Percentiles rank a stretch among this genome's conserved stretches.
Evolutionary conservation across 1,284 basidiomycete genomes (phyloP).

Genomic region (Agaricales sp.): DNA sequence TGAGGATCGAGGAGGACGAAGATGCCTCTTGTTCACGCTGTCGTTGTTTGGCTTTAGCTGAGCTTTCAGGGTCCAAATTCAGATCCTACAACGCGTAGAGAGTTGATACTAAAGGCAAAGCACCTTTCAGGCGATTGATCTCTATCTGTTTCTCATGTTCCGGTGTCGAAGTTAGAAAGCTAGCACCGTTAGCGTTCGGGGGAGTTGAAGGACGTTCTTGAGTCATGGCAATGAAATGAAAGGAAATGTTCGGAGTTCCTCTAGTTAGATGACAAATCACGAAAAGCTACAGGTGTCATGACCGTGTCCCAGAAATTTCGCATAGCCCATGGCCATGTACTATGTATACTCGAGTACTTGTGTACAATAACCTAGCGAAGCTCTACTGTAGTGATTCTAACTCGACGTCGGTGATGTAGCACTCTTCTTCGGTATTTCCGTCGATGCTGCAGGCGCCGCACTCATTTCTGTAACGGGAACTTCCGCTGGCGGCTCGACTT

Average conservation of each 20-base stretch:
- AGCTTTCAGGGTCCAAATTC: slow-evolving; percentile 8
- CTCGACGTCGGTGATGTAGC: background rate
- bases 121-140: slow-evolving; percentile 48
- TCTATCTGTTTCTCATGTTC: slow-evolving; percentile 39
- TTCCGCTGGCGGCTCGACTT: background rate
- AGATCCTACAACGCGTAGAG: background rate
- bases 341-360: too few species aligned
- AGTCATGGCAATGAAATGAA: slow-evolving; percentile 2
- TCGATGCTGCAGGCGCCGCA: background rate
- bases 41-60: slow-evolving; percentile 51
- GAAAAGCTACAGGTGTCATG: too few species aligned
- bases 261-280: too few species aligned
- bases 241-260: slow-evolving; percentile 6
- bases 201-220: slow-evolving; percentile 10
- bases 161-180: slow-evolving; percentile 19
- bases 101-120: background rate
- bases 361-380: too few species aligned
- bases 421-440: background rate
- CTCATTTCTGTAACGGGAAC: background rate
- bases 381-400: too few species aligned
- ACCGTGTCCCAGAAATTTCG: too few species aligned
- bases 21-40: slow-evolving; percentile 41
- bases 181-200: slow-evolving; percentile 7
- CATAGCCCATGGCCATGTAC: too few species aligned
- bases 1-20: slow-evolving; percentile 36